A percentile compares a stretch with the other conserved stretches of the same genome.
These are phyloP conservation scores for Moricandia moricandioides DNA, from an alignment of 345 rosid species.

Conservation along the genomic window DNA sequence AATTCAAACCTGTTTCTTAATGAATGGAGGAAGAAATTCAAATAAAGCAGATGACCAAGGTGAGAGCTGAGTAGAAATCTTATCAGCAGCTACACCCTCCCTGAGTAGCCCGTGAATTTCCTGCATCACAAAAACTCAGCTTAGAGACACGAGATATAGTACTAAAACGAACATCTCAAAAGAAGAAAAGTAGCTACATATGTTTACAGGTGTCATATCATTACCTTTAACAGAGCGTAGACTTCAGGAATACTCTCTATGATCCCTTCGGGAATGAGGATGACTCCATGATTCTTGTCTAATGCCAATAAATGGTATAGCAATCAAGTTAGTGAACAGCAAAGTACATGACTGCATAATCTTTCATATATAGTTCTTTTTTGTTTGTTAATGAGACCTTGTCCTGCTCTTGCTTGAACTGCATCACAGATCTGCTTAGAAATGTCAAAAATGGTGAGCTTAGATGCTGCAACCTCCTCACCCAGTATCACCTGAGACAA, in stretches of 20 bases:
- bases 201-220: neutral
- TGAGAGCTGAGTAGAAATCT: constrained; percentile 82
- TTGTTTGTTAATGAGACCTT: constrained; percentile 52
- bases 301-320: constrained; percentile 25
- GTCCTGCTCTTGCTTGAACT: constrained; percentile 85
- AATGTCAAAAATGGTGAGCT: constrained; percentile 91
- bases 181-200: neutral
- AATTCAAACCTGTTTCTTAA: constrained; percentile 72
- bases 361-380: constrained; percentile 9
- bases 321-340: constrained; percentile 24
- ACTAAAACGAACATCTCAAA: neutral
- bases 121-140: constrained; percentile 42
- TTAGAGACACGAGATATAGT: constrained; percentile 2
- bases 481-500: constrained; percentile 77
- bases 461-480: constrained; percentile 98
- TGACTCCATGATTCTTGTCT: constrained; percentile 96
- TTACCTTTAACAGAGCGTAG: constrained; percentile 88
- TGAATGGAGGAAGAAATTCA: constrained; percentile 86
- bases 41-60: constrained; percentile 98
- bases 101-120: constrained; percentile 78
- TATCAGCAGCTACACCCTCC: constrained; percentile 66
- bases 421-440: constrained; percentile 94
- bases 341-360: constrained; percentile 7
- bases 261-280: constrained; percentile 95
- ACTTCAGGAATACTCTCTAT: constrained; percentile 98